Percentiles rank a stretch among this genome's conserved stretches.
Conservation (phyloP, 139 green algal species). For the Coelastrella sp. region DNA sequence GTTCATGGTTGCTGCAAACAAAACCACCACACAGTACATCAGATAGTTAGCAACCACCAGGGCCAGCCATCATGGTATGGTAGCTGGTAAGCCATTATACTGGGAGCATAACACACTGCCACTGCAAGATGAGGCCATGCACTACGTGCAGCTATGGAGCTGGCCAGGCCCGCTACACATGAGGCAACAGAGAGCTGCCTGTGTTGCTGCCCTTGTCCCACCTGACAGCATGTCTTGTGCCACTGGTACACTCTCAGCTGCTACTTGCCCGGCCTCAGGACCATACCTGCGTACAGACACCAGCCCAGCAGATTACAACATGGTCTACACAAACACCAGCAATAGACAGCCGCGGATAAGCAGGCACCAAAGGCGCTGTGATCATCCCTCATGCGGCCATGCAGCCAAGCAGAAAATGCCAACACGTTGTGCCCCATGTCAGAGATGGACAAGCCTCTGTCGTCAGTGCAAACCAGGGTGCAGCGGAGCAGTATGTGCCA, state of each 20-base stretch:
- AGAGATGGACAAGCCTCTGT: neutral
- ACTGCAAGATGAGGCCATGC: too few species aligned
- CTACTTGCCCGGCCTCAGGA: slow-evolving; percentile 27
- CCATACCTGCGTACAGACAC: slow-evolving; percentile 27
- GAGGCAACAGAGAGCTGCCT: too few species aligned
- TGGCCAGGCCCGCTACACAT: too few species aligned
- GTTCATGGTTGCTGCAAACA: slow-evolving; percentile 25
- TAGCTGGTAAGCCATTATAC: too few species aligned
- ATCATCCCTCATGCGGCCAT: too few species aligned
- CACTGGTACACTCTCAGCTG: slow-evolving; percentile 31
- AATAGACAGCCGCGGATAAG: neutral
- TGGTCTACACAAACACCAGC: neutral
- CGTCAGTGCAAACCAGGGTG: neutral
- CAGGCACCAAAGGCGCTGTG: neutral
- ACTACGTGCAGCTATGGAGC: too few species aligned
- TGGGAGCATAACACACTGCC: too few species aligned
- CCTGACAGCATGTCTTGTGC: slow-evolving; percentile 40
- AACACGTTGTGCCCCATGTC: too few species aligned
- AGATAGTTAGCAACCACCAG: neutral
- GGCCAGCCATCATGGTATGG: too few species aligned
- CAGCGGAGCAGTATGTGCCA: too few species aligned
- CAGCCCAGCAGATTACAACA: too few species aligned
- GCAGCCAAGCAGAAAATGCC: too few species aligned
- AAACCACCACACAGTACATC: neutral
- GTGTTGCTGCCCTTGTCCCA: neutral